Base-by-base conservation (phyloP, 1,284 basidiomycete species). In the Puccinia coronata region DNA sequence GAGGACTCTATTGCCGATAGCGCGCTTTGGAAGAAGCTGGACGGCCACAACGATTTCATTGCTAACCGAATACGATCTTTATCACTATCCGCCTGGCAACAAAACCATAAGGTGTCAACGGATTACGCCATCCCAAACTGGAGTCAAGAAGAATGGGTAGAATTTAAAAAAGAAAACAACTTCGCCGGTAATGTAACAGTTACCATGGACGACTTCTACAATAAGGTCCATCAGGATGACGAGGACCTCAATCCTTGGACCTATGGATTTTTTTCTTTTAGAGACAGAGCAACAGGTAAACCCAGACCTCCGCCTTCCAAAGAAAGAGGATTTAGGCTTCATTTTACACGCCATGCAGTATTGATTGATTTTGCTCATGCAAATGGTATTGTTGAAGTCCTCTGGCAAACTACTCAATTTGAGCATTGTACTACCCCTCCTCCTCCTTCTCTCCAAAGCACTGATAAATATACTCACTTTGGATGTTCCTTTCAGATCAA, bases 331-430 rank as follows among this genome's bases (percentile, higher is more conserved):
- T 49, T 53, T 72, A 49, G 70, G 23, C 25, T 72, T 9, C 23
- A 23, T 14, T 72, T 72, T 72, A 41, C 70, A 43, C 12, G 34
- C 34, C 70, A 72, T 53, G 3, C 39, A 12, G 34, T 36, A 28
- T 3, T 72, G 4, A 72, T 72, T 72, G 70, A 72, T 28, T 72
- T 72, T 72, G 47, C 49, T 34, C 47, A 51, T 72, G 47, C 49
- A 20, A 72, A 72, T 72, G 70, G 49, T 8, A 72, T 53, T 51
- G 34, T 72, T 20, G 31, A 72, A 55, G 34, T 57, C 6, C 20
- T 72, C 5, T 72, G 70, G 70, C 36, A 67, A 67, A 43, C 65
- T 12, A 43, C 39, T 8, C 11, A 47, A 20, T 67, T 67, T 67
- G 39, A 43, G 16, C 18, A 67, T 25, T 9, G n/a, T 12, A 67